A percentile compares a stretch with the other conserved stretches of the same genome.
These are phyloP conservation scores for Chaetoscypha palmicola DNA, from an alignment of 2,329 filamentous ascomycete species.

Conservation along the genomic window DNA sequence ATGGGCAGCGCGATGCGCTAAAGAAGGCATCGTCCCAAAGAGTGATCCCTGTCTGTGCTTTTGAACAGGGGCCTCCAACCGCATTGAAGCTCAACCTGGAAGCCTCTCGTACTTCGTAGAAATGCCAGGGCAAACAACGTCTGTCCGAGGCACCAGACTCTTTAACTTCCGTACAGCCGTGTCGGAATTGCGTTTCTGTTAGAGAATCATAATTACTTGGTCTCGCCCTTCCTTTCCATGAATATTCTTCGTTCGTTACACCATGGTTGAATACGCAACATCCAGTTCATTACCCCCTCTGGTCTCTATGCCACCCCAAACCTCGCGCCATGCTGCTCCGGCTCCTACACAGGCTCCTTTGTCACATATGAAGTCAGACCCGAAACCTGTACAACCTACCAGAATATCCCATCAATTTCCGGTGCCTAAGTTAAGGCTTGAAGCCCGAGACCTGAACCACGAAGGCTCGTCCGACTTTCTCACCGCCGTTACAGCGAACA, in stretches of 20 bases:
- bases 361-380: background rate
- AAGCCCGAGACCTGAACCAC: slow-evolving; percentile 51
- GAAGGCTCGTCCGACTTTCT: slow-evolving; percentile 63
- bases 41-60: too few species aligned
- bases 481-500: slow-evolving; percentile 52
- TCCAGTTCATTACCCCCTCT: slow-evolving; percentile 15
- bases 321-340: slow-evolving; percentile 13
- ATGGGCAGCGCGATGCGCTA: too few species aligned
- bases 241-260: background rate
- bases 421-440: slow-evolving; percentile 51
- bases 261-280: slow-evolving; percentile 6
- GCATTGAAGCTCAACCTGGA: too few species aligned
- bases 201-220: too few species aligned
- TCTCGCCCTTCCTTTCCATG: background rate
- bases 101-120: too few species aligned
- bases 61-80: background rate
- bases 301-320: slow-evolving; percentile 24
- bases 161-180: too few species aligned
- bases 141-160: too few species aligned
- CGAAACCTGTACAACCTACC: slow-evolving; percentile 1
- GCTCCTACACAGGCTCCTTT: slow-evolving; percentile 1
- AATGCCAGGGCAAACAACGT: too few species aligned
- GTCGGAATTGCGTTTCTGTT: too few species aligned
- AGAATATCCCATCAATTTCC: slow-evolving; percentile 30
- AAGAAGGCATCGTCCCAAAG: too few species aligned